Evolutionary conservation across 139 green algal genomes (phyloP).

Genomic region (Micractinium conductrix): DNA sequence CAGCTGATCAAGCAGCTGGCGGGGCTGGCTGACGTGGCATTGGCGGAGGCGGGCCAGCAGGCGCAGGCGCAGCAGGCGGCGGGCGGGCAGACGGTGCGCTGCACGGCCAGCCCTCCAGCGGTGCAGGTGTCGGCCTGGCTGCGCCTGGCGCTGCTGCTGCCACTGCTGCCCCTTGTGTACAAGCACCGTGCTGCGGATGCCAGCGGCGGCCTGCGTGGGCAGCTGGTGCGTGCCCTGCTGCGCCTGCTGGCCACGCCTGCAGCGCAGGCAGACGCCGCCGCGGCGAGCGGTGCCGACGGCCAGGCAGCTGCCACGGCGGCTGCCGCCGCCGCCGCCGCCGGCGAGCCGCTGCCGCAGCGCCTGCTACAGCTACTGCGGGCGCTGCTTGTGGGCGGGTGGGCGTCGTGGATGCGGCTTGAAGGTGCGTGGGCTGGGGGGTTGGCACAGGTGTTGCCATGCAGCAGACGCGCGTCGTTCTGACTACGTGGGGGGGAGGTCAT

Average conservation of each 20-base stretch:
- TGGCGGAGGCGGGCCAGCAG: neutral
- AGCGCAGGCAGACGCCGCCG: neutral
- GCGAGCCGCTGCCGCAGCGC: constrained; percentile 56
- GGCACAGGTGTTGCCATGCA: no score
- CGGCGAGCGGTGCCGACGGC: constrained; percentile 31
- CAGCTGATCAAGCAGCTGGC: constrained; percentile 50
- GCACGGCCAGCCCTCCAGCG: neutral
- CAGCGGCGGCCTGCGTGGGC: constrained; percentile 38
- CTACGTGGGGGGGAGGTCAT: no score
- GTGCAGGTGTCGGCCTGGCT: constrained; percentile 50
- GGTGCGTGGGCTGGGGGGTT: no score
- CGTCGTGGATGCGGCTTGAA: constrained; percentile 56
- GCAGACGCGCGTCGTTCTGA: no score
- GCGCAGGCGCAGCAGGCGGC: neutral
- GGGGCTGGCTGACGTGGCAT: constrained; percentile 20
- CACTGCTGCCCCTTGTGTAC: constrained; percentile 61
- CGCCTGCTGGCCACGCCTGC: constrained; percentile 34
- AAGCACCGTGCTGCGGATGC: constrained; percentile 30
- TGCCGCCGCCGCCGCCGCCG: constrained; percentile 32
- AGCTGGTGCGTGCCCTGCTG: constrained; percentile 34
- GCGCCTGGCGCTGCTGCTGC: constrained; percentile 53
- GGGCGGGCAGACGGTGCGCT: neutral
- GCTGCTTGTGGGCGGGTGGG: constrained; percentile 53
- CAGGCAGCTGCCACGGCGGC: constrained; percentile 20
- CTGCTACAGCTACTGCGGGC: constrained; percentile 58